phyloP scores from a whole-genome alignment of 2,329 filamentous ascomycete genomes.

The Ambrosiella xylebori region DNA sequence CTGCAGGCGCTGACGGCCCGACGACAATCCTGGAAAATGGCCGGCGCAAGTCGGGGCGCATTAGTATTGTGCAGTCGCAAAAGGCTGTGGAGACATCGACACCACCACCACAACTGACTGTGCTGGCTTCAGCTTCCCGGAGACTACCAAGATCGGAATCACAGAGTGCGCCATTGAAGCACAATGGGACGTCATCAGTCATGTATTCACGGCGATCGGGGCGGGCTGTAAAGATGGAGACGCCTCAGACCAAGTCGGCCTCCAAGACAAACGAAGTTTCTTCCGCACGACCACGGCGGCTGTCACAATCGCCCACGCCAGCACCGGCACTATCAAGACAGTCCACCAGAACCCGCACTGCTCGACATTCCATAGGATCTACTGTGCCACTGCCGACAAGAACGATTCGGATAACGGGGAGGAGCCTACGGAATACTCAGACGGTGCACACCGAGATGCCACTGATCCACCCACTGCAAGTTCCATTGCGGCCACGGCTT shows the following conservation, averaged over 20 bases:
- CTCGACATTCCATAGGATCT: constrained; percentile 6
- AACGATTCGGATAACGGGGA: constrained; percentile 17
- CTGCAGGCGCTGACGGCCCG: constrained; percentile 65
- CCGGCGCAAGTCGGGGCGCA: constrained; percentile 47
- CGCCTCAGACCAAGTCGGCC: background rate
- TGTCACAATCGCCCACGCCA: constrained; percentile 18
- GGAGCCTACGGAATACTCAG: constrained; percentile 17
- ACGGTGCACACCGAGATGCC: constrained; percentile 25
- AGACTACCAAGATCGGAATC: background rate
- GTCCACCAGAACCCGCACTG: constrained; percentile 22
- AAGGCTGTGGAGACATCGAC: background rate
- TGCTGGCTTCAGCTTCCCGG: background rate
- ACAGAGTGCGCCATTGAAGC: background rate
- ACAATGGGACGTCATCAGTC: background rate
- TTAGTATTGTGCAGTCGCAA: constrained; percentile 29
- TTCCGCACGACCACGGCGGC: constrained; percentile 10
- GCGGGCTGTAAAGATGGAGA: background rate
- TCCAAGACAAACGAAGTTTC: background rate
- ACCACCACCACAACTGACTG: background rate
- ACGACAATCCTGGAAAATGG: constrained; percentile 68
- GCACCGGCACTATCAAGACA: constrained; percentile 22
- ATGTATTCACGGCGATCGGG: background rate
- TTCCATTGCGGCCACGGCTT: constrained; percentile 34
- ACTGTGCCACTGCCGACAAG: background rate
- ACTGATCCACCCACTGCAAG: constrained; percentile 41